Evolutionary conservation across 169 alveolate species (phyloP), one percentile per base, ranked within the genome.

Genomic region (Cryptosporidium meleagridis): DNA sequence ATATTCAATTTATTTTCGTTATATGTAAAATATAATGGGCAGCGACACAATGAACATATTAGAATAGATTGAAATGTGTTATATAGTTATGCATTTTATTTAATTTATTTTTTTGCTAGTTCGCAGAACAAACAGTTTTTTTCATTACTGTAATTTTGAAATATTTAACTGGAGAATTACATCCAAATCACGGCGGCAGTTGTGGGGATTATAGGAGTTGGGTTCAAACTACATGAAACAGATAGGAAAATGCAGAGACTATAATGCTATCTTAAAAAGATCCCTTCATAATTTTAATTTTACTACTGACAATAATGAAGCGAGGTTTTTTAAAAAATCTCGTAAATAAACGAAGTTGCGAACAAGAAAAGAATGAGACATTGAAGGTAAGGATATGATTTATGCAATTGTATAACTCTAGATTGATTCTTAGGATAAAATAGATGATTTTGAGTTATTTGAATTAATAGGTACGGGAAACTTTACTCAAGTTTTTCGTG

Each of bases 401-500:
- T 26, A 35, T 75, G 23, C 51, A 12, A 1, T 31, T 37, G 18
- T 2, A 53, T 12, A 26, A 72, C 21, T 35, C 53, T 72, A 53
- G 58, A 44, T 52, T 14, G 33, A 51, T 33, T 21, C 70, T 72
- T 33, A 48, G 70, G 37, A 2, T 16, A 31, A 16, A 51, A 16
- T 72, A 31, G 69, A 72, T n/a, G 33, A 52, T 35, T 72, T 51
- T 59, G 68, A 80, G 29, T 23, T 80, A 39, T 59, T 23, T 39
- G 68, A 80, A 58, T 41, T 80, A 62, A 48, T 80, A 62, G 89
- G 89, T 65, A 37, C 89, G 1, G 89, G 89, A 7, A 80, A 80
- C 35, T 65, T 80, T 62, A 80, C 89, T 29, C 39, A 80, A 62
- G 89, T 80, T 29, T 80, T 62, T 41, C 52, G 62, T 21, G 89